Evolutionary conservation across 306 rosid species (phyloP).

Genomic region (Myrica gale): DNA sequence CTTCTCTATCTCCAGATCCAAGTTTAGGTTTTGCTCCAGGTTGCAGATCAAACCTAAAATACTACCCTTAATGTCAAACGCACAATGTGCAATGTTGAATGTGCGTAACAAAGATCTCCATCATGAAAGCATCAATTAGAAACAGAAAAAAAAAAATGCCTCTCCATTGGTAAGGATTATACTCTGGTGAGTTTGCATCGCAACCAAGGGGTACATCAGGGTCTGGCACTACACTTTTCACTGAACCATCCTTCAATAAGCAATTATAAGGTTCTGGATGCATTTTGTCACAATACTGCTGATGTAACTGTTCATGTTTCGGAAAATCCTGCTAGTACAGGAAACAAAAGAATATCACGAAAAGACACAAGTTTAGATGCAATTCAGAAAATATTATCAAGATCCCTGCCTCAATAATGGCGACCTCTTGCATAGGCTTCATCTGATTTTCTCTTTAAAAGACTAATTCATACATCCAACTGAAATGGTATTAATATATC

Average conservation of each 20-base stretch:
- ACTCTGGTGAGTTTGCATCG: slow-evolving; percentile 76
- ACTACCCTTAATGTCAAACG: slow-evolving; percentile 28
- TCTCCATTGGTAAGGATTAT: slow-evolving; percentile 34
- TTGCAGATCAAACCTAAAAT: slow-evolving; percentile 68
- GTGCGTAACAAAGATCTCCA: neutral
- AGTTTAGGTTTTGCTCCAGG: slow-evolving; percentile 69
- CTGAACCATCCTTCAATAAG: slow-evolving; percentile 51
- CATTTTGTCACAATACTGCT: slow-evolving; percentile 59
- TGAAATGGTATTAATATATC: slow-evolving; percentile 5
- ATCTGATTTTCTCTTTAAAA: neutral
- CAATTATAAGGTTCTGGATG: slow-evolving; percentile 48
- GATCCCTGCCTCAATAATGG: slow-evolving; percentile 10
- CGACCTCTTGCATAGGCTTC: slow-evolving; percentile 17
- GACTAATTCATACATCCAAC: neutral
- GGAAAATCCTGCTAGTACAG: slow-evolving; percentile 61
- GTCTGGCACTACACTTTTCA: slow-evolving; percentile 70
- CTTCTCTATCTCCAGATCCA: slow-evolving; percentile 89
- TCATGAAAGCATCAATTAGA: slow-evolving; percentile 15
- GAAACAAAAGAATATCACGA: slow-evolving; percentile 27
- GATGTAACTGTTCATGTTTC: slow-evolving; percentile 69
- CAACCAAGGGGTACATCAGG: slow-evolving; percentile 78
- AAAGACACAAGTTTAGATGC: slow-evolving; percentile 12
- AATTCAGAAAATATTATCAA: slow-evolving; percentile 10
- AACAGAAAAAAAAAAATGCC: neutral
- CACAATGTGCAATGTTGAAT: neutral